These are phyloP conservation scores for Skeletonema grethae DNA, from an alignment of 108 stramenopile species.

Conservation along the genomic window DNA sequence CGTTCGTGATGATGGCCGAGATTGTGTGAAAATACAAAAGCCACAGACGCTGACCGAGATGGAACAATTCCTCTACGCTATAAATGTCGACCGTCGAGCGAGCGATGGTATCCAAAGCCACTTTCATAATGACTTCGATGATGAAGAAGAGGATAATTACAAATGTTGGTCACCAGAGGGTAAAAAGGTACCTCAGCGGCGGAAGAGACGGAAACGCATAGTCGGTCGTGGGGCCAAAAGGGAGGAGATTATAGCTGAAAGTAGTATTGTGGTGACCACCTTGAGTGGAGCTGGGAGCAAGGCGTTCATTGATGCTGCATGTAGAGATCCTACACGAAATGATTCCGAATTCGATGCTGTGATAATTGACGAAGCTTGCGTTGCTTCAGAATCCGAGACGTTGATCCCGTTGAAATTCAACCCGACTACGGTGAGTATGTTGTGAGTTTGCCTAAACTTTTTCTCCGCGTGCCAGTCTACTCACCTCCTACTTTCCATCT, in stretches of 20 bases:
- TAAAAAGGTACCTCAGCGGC: slow-evolving; percentile 9
- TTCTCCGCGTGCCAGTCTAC: slow-evolving; percentile 14
- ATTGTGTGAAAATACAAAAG: slow-evolving; percentile 8
- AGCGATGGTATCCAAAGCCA: slow-evolving; percentile 18
- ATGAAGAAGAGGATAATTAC: slow-evolving; percentile 13
- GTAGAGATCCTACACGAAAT: slow-evolving; percentile 35
- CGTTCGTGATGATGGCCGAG: slow-evolving; percentile 15
- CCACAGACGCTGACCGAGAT: slow-evolving; percentile 35
- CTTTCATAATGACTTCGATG: slow-evolving; percentile 18
- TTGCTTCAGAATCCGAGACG: slow-evolving; percentile 79
- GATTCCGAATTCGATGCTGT: slow-evolving; percentile 76
- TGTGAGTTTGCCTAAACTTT: background rate
- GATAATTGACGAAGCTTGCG: slow-evolving; percentile 92
- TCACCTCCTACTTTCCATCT: background rate
- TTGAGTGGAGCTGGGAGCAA: slow-evolving; percentile 58
- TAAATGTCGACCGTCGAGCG: slow-evolving; percentile 46
- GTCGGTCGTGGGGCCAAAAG: slow-evolving; percentile 10
- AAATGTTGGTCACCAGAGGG: slow-evolving; percentile 29
- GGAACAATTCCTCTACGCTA: slow-evolving; percentile 46
- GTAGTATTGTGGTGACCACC: slow-evolving; percentile 54
- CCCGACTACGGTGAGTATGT: slow-evolving; percentile 36
- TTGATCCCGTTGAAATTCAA: slow-evolving; percentile 83
- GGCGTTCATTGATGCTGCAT: slow-evolving; percentile 55
- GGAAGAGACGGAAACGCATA: slow-evolving; percentile 14
- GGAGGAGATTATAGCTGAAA: slow-evolving; percentile 21